Conservation (phyloP, 116 monocot genomes). For the Zostera marina region DNA sequence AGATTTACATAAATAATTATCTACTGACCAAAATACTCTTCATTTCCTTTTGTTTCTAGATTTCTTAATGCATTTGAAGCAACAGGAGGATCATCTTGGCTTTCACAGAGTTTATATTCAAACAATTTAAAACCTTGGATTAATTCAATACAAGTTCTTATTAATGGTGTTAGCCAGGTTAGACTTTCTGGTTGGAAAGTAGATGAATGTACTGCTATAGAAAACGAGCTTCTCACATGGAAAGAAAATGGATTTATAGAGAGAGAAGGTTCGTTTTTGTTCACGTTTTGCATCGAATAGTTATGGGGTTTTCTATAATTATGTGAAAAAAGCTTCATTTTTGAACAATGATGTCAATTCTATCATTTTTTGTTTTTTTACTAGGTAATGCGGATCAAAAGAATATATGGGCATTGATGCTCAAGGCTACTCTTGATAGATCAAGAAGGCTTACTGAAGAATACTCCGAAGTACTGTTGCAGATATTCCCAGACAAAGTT, state of each 20-base stretch:
- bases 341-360: background rate
- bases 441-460: constrained; percentile 81
- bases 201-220: constrained; percentile 75
- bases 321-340: background rate
- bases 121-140: constrained; percentile 34
- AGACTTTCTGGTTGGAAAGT: constrained; percentile 68
- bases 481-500: constrained; percentile 91
- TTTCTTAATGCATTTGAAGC: constrained; percentile 68
- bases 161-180: constrained; percentile 54
- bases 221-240: constrained; percentile 67
- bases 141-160: constrained; percentile 49
- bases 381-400: constrained; percentile 66
- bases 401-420: constrained; percentile 63
- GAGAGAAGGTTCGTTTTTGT: constrained; percentile 39
- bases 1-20: background rate
- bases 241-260: constrained; percentile 43
- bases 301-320: too few species aligned
- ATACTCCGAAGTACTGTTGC: constrained; percentile 73
- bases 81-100: constrained; percentile 63
- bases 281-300: background rate
- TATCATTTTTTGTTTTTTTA: background rate
- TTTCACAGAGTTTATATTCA: constrained; percentile 35
- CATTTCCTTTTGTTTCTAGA: constrained; percentile 10
- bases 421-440: constrained; percentile 88
- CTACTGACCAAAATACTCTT: background rate